These are phyloP conservation scores for Talaromyces sp. DNA, from an alignment of 2,329 filamentous ascomycete species.

Conservation along the genomic window DNA sequence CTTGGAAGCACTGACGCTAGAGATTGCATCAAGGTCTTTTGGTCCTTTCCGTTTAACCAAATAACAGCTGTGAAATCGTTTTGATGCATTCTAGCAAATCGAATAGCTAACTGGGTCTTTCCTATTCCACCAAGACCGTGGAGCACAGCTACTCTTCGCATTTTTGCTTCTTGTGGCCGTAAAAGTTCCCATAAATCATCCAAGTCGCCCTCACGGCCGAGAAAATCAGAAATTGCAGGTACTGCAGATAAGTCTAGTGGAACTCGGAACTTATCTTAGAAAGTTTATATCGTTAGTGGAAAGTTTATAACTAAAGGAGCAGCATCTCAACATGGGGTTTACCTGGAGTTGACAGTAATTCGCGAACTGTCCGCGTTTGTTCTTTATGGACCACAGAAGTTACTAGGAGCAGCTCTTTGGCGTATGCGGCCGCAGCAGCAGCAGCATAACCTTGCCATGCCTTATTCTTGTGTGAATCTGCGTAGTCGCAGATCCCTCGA, in stretches of 20 bases:
- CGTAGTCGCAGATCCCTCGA: constrained; percentile 15
- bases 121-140: constrained; percentile 20
- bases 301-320: not conserved
- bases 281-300: not conserved
- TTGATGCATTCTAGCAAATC: constrained; percentile 17
- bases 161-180: constrained; percentile 1
- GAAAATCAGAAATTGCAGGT: constrained; percentile 7
- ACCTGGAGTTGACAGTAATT: not conserved
- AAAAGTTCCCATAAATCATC: constrained; percentile 10
- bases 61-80: constrained; percentile 19
- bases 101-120: constrained; percentile 20
- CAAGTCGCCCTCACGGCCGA: constrained; percentile 15
- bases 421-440: constrained; percentile 12
- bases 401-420: constrained; percentile 7
- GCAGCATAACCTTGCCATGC: constrained; percentile 12
- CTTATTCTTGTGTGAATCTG: constrained; percentile 14
- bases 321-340: not conserved
- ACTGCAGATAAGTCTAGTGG: not conserved
- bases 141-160: constrained; percentile 14
- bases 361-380: not conserved
- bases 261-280: not conserved
- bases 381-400: not conserved
- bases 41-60: constrained; percentile 20
- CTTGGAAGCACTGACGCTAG: constrained; percentile 14
- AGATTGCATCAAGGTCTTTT: constrained; percentile 14